Conservation (phyloP, 163 green algal genomes). For the Coccomyxa subellipsoidea region DNA sequence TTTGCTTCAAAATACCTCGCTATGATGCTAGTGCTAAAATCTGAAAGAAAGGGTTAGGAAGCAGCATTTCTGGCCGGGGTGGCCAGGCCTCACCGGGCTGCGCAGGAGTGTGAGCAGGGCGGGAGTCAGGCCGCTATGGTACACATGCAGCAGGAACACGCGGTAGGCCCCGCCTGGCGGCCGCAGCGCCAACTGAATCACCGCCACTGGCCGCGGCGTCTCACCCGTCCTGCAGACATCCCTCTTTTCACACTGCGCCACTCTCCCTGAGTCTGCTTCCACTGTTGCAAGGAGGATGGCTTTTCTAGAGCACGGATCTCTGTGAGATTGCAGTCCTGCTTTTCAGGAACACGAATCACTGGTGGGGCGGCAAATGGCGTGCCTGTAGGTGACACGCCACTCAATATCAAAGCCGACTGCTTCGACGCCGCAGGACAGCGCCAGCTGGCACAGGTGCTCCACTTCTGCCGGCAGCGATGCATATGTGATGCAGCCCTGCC, state of each 20-base stretch:
- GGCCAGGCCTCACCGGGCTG: constrained; percentile 4
- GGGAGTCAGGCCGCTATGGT: constrained; percentile 34
- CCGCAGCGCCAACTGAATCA: neutral
- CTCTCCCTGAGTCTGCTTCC: neutral
- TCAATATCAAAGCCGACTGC: constrained; percentile 45
- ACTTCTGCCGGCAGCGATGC: constrained; percentile 22
- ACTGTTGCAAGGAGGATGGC: no score
- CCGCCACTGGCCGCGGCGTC: neutral
- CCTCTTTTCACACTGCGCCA: neutral
- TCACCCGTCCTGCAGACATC: neutral
- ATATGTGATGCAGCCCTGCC: constrained; percentile 23
- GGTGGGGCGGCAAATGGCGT: no score
- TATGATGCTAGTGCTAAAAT: neutral
- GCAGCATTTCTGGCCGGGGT: neutral
- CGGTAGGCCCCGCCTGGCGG: neutral
- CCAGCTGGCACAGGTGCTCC: constrained; percentile 19
- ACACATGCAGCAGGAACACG: constrained; percentile 46
- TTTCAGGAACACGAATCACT: no score
- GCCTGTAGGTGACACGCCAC: constrained; percentile 36
- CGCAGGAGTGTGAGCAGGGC: constrained; percentile 34
- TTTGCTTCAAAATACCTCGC: neutral
- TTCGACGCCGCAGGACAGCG: constrained; percentile 15
- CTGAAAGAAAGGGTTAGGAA: neutral
- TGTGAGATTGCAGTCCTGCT: neutral
- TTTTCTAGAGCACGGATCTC: neutral